phyloP scores from a whole-genome alignment of 176 grass and related monocot species.

The Hyparrhenia diplandra region DNA sequence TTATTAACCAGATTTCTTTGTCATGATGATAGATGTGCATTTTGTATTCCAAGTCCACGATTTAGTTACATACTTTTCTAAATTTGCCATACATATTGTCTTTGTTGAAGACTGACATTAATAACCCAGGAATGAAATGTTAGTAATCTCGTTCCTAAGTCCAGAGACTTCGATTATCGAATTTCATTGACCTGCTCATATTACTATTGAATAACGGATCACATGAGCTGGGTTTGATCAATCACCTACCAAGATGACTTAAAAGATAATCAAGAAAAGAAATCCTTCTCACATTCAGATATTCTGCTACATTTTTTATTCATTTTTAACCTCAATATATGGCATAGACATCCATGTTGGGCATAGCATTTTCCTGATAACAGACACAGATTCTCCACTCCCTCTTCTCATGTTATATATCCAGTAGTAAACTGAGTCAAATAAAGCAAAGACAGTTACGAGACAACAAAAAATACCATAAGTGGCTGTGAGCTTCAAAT shows the following conservation, averaged over 20 bases:
- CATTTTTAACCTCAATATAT: neutral
- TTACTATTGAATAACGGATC: neutral
- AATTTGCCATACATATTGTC: neutral
- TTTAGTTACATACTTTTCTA: neutral
- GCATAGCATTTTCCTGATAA: neutral
- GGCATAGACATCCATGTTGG: neutral
- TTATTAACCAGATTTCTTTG: neutral
- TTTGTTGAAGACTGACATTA: neutral
- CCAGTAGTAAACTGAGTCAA: neutral
- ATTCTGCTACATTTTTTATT: neutral
- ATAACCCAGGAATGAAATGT: neutral
- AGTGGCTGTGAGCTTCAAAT: neutral
- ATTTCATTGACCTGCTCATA: neutral
- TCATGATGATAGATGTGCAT: neutral
- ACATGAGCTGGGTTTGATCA: neutral
- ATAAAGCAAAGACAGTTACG: neutral
- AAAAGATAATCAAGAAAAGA: neutral
- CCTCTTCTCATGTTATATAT: neutral
- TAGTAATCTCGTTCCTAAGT: neutral
- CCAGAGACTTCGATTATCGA: neutral
- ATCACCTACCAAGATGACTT: neutral
- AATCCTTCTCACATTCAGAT: neutral
- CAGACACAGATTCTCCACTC: neutral
- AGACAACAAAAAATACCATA: neutral
- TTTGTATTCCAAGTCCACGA: neutral